Evolutionary conservation across 768 basidiomycete genomes (phyloP).

Genomic region (Lepiota subincarnata): DNA sequence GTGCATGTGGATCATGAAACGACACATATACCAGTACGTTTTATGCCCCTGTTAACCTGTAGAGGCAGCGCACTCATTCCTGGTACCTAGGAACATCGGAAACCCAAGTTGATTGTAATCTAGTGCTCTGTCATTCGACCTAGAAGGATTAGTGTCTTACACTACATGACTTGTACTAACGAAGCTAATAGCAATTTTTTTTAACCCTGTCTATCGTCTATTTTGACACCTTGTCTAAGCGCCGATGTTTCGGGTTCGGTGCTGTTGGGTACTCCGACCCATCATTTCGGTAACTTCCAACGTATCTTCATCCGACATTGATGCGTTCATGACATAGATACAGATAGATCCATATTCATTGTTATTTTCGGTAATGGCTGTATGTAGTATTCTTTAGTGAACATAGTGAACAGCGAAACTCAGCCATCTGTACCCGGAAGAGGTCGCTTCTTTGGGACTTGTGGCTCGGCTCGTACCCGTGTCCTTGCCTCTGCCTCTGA

Average conservation of each 20-base stretch:
- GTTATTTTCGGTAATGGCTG: background rate
- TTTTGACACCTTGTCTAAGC: background rate
- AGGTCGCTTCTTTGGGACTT: too few species aligned
- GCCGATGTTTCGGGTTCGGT: conserved; percentile 5
- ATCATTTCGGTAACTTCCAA: conserved; percentile 8
- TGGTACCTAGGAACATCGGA: conserved; percentile 44
- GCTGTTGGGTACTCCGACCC: conserved; percentile 3
- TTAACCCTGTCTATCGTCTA: background rate
- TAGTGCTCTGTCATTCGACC: conserved; percentile 11
- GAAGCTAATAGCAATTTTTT: conserved; percentile 1
- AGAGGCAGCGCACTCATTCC: background rate
- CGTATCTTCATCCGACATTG: background rate
- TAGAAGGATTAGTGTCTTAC: conserved; percentile 3
- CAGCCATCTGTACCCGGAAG: too few species aligned
- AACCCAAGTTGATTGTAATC: conserved; percentile 25
- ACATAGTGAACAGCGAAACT: too few species aligned
- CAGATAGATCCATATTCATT: conserved; percentile 1
- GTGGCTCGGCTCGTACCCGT: too few species aligned
- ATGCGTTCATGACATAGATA: background rate
- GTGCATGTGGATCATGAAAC: conserved; percentile 95
- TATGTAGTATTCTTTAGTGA: too few species aligned
- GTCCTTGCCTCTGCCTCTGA: too few species aligned
- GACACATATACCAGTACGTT: conserved; percentile 58
- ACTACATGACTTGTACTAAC: conserved; percentile 1
- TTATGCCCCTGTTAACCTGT: background rate